phyloP scores from a whole-genome alignment of 805 yeast species.

The Ogataea salicorniae region DNA sequence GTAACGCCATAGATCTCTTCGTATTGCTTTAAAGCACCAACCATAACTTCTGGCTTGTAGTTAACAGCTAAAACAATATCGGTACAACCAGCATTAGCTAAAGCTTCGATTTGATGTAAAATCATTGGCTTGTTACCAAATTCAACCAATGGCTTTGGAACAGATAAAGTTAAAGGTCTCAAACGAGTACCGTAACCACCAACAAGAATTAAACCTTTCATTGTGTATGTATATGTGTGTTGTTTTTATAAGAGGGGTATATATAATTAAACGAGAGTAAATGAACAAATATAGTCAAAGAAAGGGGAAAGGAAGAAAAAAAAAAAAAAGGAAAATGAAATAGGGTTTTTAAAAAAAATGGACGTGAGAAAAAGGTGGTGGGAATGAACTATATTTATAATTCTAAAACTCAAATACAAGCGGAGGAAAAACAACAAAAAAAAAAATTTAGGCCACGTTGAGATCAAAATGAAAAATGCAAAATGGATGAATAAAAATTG shows the following conservation, averaged over 20 bases:
- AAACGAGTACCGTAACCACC: constrained; percentile 99
- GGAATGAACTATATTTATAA: neutral
- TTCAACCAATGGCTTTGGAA: constrained; percentile 96
- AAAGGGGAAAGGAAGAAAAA: constrained; percentile 4
- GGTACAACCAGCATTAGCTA: constrained; percentile 97
- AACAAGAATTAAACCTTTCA: constrained; percentile 97
- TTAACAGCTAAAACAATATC: constrained; percentile 98
- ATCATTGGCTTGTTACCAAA: constrained; percentile 99
- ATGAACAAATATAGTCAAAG: constrained; percentile 9
- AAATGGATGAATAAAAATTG: neutral
- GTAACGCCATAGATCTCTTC: constrained; percentile 91
- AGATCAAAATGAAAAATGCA: neutral
- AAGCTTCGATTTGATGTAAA: constrained; percentile 95
- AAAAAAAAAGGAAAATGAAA: neutral
- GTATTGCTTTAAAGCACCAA: constrained; percentile 86
- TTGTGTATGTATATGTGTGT: constrained; percentile 24
- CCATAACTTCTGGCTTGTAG: constrained; percentile 99
- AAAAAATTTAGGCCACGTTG: neutral
- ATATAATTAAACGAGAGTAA: constrained; percentile 4
- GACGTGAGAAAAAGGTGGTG: neutral
- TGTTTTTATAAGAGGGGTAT: neutral
- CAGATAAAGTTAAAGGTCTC: constrained; percentile 94
- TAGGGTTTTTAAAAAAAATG: neutral
- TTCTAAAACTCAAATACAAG: too few relatives aligned
- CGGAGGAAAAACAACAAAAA: neutral